phyloP scores from a whole-genome alignment of 2,329 filamentous ascomycete species.

The Periconia sp. region DNA sequence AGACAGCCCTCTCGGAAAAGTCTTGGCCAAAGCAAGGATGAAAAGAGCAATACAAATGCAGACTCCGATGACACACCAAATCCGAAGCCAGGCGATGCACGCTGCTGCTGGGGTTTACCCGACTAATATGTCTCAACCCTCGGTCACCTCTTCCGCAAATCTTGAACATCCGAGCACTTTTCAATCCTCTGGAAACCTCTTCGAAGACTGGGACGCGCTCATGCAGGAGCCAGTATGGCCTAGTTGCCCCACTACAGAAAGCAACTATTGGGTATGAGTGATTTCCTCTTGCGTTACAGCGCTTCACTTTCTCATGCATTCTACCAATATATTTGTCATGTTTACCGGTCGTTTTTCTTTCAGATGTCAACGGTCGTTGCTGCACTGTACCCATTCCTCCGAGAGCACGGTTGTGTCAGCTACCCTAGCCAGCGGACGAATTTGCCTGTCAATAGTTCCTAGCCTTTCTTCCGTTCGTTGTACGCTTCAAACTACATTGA shows the following conservation, averaged over 20 bases:
- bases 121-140: slow-evolving; percentile 8
- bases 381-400: neutral
- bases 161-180: slow-evolving; percentile 6
- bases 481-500: neutral
- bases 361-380: neutral
- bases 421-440: too few species aligned
- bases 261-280: slow-evolving; percentile 26
- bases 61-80: slow-evolving; percentile 6
- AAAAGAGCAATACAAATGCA: slow-evolving; percentile 8
- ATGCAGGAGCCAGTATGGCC: slow-evolving; percentile 23
- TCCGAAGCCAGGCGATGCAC: slow-evolving; percentile 14
- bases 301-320: slow-evolving; percentile 1
- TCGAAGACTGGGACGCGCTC: slow-evolving; percentile 25
- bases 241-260: slow-evolving; percentile 11
- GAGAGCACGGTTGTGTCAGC: too few species aligned
- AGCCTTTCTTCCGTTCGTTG: neutral
- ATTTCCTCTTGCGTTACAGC: slow-evolving; percentile 2
- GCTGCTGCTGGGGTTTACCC: slow-evolving; percentile 9
- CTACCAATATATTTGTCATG: slow-evolving; percentile 5
- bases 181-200: slow-evolving; percentile 21
- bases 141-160: slow-evolving; percentile 6
- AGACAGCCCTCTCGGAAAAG: slow-evolving; percentile 15
- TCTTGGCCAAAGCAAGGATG: slow-evolving; percentile 13
- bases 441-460: neutral
- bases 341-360: slow-evolving; percentile 3